Percentiles rank a stretch among this genome's conserved stretches.
Conservation (phyloP, 352 stramenopile species). For the Globisporangium okanoganense region DNA sequence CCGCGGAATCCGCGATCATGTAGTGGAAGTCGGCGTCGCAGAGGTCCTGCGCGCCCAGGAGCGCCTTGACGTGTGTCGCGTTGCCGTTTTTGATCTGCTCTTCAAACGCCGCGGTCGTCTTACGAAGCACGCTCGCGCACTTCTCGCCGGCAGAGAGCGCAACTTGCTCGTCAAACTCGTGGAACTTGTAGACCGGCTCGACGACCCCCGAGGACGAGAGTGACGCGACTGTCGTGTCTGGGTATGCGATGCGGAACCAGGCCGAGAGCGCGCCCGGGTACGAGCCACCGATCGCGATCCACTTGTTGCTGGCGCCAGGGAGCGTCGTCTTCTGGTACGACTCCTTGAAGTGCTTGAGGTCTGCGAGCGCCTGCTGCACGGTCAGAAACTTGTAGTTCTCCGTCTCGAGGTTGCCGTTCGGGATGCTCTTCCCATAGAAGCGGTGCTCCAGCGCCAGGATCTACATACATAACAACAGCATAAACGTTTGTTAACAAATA, state of each 20-base stretch:
- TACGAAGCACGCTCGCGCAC: slow-evolving; percentile 60
- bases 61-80: slow-evolving; percentile 46
- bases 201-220: slow-evolving; percentile 80
- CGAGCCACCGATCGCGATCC: slow-evolving; percentile 77
- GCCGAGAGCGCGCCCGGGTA: slow-evolving; percentile 79
- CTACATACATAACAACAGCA: slow-evolving; percentile 14
- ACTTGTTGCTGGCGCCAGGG: slow-evolving; percentile 34
- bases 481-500: background rate
- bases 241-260: slow-evolving; percentile 83
- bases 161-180: slow-evolving; percentile 81
- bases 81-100: slow-evolving; percentile 45
- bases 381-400: slow-evolving; percentile 73
- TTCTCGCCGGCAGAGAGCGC: slow-evolving; percentile 46
- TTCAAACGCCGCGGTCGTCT: slow-evolving; percentile 68
- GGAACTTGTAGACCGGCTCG: slow-evolving; percentile 73
- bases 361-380: slow-evolving; percentile 82
- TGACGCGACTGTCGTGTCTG: slow-evolving; percentile 65
- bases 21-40: slow-evolving; percentile 85
- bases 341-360: slow-evolving; percentile 84
- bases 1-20: slow-evolving; percentile 84
- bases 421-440: slow-evolving; percentile 85
- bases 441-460: slow-evolving; percentile 84
- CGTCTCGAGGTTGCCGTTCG: slow-evolving; percentile 69
- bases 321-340: slow-evolving; percentile 45
- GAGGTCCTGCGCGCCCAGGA: slow-evolving; percentile 61